phyloP scores from a whole-genome alignment of 1,139 yeast species.

The Geotrichum klebahnii region DNA sequence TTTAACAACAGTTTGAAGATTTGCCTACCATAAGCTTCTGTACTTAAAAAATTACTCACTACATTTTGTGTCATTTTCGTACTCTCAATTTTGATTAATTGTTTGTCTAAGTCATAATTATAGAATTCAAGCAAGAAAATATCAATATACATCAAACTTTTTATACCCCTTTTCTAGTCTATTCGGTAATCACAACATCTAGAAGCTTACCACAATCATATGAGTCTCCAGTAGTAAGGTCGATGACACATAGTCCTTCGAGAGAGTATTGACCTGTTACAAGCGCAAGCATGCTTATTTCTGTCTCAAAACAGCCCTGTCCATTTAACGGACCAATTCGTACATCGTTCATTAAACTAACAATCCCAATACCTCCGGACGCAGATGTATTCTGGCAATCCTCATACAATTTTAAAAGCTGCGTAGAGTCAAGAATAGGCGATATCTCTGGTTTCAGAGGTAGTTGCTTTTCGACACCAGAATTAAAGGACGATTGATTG shows the following conservation, averaged over 20 bases:
- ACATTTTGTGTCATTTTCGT: too few relatives aligned
- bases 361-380: conserved; percentile 38
- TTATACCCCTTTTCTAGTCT: too few relatives aligned
- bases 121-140: too few relatives aligned
- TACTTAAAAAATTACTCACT: too few relatives aligned
- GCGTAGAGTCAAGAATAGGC: conserved; percentile 41
- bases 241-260: conserved; percentile 62
- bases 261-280: conserved; percentile 62
- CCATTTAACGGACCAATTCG: conserved; percentile 61
- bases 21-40: too few relatives aligned
- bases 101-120: too few relatives aligned
- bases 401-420: conserved; percentile 29
- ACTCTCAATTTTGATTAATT: too few relatives aligned
- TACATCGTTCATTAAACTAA: conserved; percentile 63
- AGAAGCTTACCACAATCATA: conserved; percentile 67
- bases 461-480: conserved; percentile 21
- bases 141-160: too few relatives aligned
- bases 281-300: conserved; percentile 57
- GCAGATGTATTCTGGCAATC: conserved; percentile 22
- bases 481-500: conserved; percentile 6
- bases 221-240: conserved; percentile 61
- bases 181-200: conserved; percentile 57
- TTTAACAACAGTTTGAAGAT: too few relatives aligned
- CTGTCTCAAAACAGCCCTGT: conserved; percentile 60
- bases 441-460: conserved; percentile 21